Conservation (phyloP, 106 monocot species). For the Triglochin maritima region DNA sequence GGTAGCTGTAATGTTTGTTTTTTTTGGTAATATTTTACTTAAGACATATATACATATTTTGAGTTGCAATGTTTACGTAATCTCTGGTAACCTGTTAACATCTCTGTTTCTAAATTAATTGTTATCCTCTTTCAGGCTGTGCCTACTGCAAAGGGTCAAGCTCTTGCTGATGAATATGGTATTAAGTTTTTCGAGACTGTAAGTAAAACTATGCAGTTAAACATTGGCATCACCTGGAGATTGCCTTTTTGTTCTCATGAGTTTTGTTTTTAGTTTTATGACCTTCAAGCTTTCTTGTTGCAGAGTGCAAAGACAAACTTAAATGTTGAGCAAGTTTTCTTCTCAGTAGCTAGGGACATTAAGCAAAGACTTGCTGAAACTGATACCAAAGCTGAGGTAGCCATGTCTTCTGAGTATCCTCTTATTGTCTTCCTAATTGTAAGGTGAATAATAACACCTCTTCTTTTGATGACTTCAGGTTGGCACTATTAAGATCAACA, state of each 20-base stretch:
- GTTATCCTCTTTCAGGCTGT: slow-evolving; percentile 27
- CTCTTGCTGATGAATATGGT: slow-evolving; percentile 60
- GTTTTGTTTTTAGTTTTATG: neutral
- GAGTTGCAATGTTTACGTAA: neutral
- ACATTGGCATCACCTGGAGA: neutral
- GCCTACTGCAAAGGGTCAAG: slow-evolving; percentile 43
- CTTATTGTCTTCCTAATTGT: neutral
- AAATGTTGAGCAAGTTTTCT: slow-evolving; percentile 25
- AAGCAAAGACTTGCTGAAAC: slow-evolving; percentile 22
- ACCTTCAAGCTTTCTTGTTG: neutral
- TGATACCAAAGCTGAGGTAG: slow-evolving; percentile 15
- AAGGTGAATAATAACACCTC: neutral
- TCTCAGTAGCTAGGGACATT: slow-evolving; percentile 19
- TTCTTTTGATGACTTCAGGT: slow-evolving; percentile 2
- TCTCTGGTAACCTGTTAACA: neutral
- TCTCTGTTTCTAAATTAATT: neutral
- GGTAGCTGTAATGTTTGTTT: neutral
- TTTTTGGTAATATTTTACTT: neutral
- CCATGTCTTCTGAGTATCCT: neutral
- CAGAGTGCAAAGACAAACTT: slow-evolving; percentile 26
- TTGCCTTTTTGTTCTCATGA: neutral
- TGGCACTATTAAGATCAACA: slow-evolving; percentile 21
- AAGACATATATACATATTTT: neutral
- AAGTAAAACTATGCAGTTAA: neutral
- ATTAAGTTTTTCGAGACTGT: slow-evolving; percentile 64